phyloP scores from a whole-genome alignment of 331 rosid genomes.

The Quercus phellos region DNA sequence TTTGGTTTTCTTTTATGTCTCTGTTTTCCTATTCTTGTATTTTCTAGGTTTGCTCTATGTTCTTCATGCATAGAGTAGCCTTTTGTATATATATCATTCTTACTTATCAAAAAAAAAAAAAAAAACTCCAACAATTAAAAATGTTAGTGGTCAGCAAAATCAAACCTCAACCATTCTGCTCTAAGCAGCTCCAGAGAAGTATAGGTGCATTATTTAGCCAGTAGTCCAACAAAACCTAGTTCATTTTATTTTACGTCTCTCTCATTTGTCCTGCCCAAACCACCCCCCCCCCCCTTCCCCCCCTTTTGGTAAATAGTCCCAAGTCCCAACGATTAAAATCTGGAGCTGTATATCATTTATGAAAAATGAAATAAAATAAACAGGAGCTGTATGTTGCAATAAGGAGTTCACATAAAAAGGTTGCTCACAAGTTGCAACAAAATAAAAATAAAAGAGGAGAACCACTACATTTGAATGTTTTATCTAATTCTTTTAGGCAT shows the following conservation, averaged over 20 bases:
- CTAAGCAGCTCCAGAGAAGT: background rate
- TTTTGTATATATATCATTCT: too few relatives aligned
- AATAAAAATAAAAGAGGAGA: background rate
- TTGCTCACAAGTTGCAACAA: background rate
- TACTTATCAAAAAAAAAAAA: too few relatives aligned
- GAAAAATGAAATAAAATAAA: too few relatives aligned
- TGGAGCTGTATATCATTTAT: too few relatives aligned
- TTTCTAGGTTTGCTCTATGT: too few relatives aligned
- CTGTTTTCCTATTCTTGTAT: too few relatives aligned
- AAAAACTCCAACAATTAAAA: background rate
- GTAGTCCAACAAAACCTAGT: background rate
- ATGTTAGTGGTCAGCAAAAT: background rate
- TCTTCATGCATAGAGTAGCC: too few relatives aligned
- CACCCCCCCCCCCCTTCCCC: too few relatives aligned
- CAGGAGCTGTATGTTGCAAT: background rate
- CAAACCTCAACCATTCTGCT: background rate
- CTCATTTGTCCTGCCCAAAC: background rate
- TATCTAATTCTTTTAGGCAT: background rate
- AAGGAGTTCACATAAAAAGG: background rate
- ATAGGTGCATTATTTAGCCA: background rate
- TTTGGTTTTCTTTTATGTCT: too few relatives aligned
- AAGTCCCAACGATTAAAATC: too few relatives aligned
- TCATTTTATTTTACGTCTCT: background rate
- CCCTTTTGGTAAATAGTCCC: too few relatives aligned
- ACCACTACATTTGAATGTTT: background rate